Evolutionary conservation across 148 eudicot species (phyloP).

Genomic region (Rhododendron simsii): DNA sequence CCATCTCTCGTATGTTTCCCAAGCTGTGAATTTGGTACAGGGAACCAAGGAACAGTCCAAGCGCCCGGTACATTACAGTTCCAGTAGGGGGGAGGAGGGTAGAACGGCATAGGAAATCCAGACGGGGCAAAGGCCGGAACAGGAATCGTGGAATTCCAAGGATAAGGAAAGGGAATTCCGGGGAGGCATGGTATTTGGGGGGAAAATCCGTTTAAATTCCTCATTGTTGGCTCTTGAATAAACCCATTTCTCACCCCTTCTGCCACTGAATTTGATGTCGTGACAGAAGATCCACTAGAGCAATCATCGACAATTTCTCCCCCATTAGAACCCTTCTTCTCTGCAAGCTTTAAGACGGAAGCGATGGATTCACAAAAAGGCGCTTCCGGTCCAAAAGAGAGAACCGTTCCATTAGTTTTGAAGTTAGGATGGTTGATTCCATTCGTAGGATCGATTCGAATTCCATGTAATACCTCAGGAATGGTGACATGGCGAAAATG

Average conservation of each 20-base stretch:
- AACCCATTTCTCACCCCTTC: conserved; percentile 24
- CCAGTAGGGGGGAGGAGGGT: conserved; percentile 73
- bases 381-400: conserved; percentile 58
- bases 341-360: conserved; percentile 36
- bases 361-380: conserved; percentile 44
- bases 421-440: conserved; percentile 37
- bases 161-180: conserved; percentile 66
- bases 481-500: conserved; percentile 55
- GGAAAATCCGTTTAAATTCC: conserved; percentile 31
- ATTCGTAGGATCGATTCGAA: conserved; percentile 32
- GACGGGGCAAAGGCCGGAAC: conserved; percentile 49
- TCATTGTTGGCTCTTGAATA: conserved; percentile 25
- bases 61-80: conserved; percentile 49
- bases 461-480: conserved; percentile 58
- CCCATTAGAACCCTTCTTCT: conserved; percentile 28
- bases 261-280: conserved; percentile 35
- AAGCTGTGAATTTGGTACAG: conserved; percentile 43
- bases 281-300: conserved; percentile 45
- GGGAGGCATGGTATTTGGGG: conserved; percentile 56
- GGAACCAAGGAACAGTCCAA: conserved; percentile 63
- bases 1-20: conserved; percentile 82
- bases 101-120: conserved; percentile 53
- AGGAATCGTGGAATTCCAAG: conserved; percentile 58
- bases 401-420: conserved; percentile 49
- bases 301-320: conserved; percentile 42